Conservation (phyloP, 2,329 filamentous ascomycete genomes). For the Stagonosporopsis cucurbitacearum region DNA sequence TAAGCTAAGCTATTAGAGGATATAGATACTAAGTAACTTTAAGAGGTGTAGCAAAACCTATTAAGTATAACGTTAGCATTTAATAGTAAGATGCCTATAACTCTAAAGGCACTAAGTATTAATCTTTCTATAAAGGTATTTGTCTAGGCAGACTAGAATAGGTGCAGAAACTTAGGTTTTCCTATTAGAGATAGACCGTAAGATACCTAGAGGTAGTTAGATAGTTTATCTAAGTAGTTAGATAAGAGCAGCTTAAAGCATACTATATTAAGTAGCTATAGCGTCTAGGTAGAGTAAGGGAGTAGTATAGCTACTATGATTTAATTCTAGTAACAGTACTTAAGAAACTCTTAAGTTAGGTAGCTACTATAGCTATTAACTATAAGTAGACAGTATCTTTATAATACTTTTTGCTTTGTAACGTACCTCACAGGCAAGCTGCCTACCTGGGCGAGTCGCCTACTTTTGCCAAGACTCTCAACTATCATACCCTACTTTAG, state of each 20-base stretch:
- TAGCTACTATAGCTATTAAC: slow-evolving; percentile 24
- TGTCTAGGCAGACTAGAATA: background rate
- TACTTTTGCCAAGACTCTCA: too few relatives aligned
- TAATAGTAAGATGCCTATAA: background rate
- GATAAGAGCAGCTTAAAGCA: background rate
- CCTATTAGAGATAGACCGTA: background rate
- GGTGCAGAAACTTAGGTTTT: background rate
- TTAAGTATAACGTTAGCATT: slow-evolving; percentile 1
- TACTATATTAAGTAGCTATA: background rate
- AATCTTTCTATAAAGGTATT: background rate
- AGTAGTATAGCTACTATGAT: slow-evolving; percentile 11
- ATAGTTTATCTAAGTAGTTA: background rate
- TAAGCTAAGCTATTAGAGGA: background rate
- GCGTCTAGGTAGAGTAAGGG: background rate
- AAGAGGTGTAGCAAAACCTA: background rate
- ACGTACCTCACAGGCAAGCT: too few relatives aligned
- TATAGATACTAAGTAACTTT: background rate
- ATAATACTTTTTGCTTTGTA: slow-evolving; percentile 19
- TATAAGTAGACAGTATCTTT: slow-evolving; percentile 19
- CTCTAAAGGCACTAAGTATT: background rate
- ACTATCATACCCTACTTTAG: too few relatives aligned
- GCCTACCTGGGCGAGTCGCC: too few relatives aligned
- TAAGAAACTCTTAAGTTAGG: slow-evolving; percentile 18
- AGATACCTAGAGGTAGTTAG: background rate
- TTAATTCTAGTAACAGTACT: slow-evolving; percentile 20